Conservation (phyloP, 2,329 filamentous ascomycete species). For the Fusarium proliferatum region DNA sequence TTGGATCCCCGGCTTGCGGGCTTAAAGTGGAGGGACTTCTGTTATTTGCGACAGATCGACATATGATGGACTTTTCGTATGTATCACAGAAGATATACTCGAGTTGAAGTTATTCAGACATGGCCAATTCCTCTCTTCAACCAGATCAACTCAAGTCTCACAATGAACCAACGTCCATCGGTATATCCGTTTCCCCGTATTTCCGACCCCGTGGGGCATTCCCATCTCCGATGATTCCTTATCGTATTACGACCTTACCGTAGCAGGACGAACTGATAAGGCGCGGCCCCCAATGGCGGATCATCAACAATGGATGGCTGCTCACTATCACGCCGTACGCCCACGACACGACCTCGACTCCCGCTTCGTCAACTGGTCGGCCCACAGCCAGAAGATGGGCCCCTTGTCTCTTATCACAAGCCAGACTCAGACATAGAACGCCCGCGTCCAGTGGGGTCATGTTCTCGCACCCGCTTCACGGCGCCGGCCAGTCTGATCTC, state of each 20-base stretch:
- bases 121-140: neutral
- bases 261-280: slow-evolving; percentile 23
- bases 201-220: slow-evolving; percentile 41
- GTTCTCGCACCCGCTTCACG: slow-evolving; percentile 40
- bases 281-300: slow-evolving; percentile 14
- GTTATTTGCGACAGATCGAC: neutral
- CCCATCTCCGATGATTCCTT: slow-evolving; percentile 21
- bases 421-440: slow-evolving; percentile 27
- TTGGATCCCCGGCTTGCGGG: neutral
- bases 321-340: slow-evolving; percentile 16
- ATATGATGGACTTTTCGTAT: neutral
- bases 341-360: slow-evolving; percentile 5
- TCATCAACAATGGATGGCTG: neutral
- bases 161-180: neutral
- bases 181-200: slow-evolving; percentile 40
- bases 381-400: slow-evolving; percentile 38
- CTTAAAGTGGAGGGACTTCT: neutral
- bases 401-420: slow-evolving; percentile 42
- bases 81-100: neutral
- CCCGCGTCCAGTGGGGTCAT: slow-evolving; percentile 31
- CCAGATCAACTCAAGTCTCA: neutral
- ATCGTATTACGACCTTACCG: slow-evolving; percentile 22
- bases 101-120: neutral
- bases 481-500: slow-evolving; percentile 31
- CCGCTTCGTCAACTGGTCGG: slow-evolving; percentile 19